phyloP scores from a whole-genome alignment of 2,329 filamentous ascomycete genomes.

The Gaeumannomyces tritici region DNA sequence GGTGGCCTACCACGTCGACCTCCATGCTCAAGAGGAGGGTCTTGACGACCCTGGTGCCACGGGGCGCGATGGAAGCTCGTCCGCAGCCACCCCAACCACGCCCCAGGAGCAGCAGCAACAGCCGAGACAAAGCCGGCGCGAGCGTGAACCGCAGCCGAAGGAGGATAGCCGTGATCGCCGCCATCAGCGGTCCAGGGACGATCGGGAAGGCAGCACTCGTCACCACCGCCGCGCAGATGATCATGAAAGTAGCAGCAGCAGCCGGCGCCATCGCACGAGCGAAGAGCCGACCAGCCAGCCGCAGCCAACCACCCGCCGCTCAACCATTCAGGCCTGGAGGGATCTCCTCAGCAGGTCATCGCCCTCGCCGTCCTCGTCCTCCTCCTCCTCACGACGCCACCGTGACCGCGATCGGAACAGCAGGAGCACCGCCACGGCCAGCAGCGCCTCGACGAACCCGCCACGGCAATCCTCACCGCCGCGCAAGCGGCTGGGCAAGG shows the following conservation, averaged over 20 bases:
- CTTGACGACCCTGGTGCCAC: not conserved
- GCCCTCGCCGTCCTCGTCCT: constrained; percentile 3
- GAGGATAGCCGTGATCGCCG: not conserved
- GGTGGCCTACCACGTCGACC: constrained; percentile 48
- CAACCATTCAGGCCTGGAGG: constrained; percentile 20
- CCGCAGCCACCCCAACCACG: constrained; percentile 3
- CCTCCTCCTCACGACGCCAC: not conserved
- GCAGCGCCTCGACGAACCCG: not conserved
- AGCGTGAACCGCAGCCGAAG: not conserved
- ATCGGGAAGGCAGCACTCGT: not conserved
- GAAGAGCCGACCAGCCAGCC: not conserved
- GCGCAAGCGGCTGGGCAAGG: constrained; percentile 28
- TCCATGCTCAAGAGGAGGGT: constrained; percentile 33
- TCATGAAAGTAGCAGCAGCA: not conserved
- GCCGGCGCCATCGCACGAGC: not conserved
- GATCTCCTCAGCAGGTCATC: constrained; percentile 13
- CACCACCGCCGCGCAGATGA: not conserved
- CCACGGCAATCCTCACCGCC: not conserved
- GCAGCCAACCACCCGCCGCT: not conserved
- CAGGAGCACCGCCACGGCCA: not conserved
- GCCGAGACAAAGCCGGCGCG: not conserved
- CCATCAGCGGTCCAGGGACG: not conserved
- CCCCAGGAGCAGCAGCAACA: not conserved
- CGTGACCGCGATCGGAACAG: not conserved
- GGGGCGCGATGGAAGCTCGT: not conserved